A percentile compares a stretch with the other conserved stretches of the same genome.
These are phyloP conservation scores for Haplosporangium sp. DNA, from an alignment of 371 early-diverging fungal species.

Conservation along the genomic window DNA sequence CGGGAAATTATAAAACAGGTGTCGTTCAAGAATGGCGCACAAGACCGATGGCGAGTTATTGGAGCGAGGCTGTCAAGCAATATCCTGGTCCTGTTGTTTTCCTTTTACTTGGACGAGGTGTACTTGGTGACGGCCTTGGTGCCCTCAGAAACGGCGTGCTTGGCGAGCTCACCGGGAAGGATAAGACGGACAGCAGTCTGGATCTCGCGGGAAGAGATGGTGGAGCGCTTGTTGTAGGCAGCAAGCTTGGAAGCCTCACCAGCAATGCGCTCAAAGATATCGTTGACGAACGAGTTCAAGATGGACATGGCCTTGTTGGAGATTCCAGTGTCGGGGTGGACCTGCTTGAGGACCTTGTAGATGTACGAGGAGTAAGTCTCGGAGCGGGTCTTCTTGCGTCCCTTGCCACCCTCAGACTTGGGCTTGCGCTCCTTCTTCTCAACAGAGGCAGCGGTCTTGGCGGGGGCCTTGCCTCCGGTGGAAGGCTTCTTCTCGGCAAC, in stretches of 20 bases:
- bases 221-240: conserved; percentile 93
- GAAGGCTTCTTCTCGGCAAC: conserved; percentile 64
- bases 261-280: conserved; percentile 96
- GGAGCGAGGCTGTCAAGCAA: background rate
- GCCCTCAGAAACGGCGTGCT: conserved; percentile 98
- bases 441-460: conserved; percentile 66
- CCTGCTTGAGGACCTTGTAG: conserved; percentile 97
- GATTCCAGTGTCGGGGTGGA: conserved; percentile 98
- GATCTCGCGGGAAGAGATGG: conserved; percentile 96
- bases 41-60: background rate
- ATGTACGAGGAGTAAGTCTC: conserved; percentile 96
- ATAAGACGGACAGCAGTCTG: conserved; percentile 95
- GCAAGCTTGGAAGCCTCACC: conserved; percentile 93
- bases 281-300: conserved; percentile 98
- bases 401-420: conserved; percentile 70
- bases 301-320: conserved; percentile 99
- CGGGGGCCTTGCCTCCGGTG: conserved; percentile 80
- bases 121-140: conserved; percentile 98
- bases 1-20: conserved; percentile 42
- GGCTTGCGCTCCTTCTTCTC: conserved; percentile 63
- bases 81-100: background rate
- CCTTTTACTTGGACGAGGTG: conserved; percentile 80
- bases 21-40: conserved; percentile 1
- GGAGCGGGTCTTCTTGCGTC: conserved; percentile 74
- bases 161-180: conserved; percentile 95